Base-by-base conservation (phyloP, 441 rosid species). In the Gossypium trilobum region DNA sequence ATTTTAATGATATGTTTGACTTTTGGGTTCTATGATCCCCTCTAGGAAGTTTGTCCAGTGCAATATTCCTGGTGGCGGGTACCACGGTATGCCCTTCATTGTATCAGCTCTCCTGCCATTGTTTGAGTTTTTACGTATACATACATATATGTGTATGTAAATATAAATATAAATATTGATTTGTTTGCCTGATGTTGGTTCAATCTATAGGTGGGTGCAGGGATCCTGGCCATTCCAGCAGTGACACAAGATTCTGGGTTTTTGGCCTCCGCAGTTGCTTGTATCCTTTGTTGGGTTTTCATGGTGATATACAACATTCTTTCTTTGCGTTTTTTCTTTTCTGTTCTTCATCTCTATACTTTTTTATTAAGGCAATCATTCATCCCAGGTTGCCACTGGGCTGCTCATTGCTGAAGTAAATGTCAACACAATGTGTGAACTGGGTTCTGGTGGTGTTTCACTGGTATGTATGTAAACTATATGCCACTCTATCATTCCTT, bases 391-490 rank as follows among this genome's bases (percentile, higher is more conserved):
- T 75, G 87, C 83, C 19, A 94, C 97, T 8, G 97, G 98, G 63
- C 78, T 94, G 82, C 92, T 94, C 20, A 59, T 91, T 77, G 97
- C 98, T 67, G 97, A 91, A 86, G 96, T 94, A 39, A 94, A 91
- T 80, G 92, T 90, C 73, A 90, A 82, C 56, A 91, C 97, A 10
- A 91, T 94, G 98, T 85, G 90, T 59, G 97, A 94, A 80, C 68
- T 94, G 75, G 98, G 98, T 71, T 86, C 98, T 6, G 98, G 98
- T 8, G 94, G 98, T 39, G 94, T 91, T 27, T 91, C 98, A 17
- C 81, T 93, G 80, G 98, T 93, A 87, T 74, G 59, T 44, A 36
- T 36, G 42, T 7, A 36, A 68, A 36, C 22, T 23, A 42, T 6
- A 33, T 42, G 1, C 72, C 29, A 1, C 42, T 33, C 16, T 4